Evolutionary conservation across 2,329 filamentous ascomycete genomes (phyloP), one percentile per base, ranked within the genome.

Genomic region (Sporothrix luriei): DNA sequence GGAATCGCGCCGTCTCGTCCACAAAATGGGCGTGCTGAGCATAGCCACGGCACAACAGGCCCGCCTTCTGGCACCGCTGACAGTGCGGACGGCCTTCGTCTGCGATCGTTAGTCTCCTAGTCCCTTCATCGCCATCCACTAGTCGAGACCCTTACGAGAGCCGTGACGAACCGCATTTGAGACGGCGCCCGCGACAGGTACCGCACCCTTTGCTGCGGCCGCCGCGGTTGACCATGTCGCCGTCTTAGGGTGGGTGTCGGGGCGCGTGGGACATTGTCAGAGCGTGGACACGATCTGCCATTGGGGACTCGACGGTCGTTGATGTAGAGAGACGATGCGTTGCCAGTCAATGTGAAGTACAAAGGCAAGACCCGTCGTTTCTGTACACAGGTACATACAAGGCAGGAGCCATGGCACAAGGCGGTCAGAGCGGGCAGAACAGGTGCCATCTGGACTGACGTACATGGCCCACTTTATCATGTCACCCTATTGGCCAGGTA

Each of bases 181-280:
- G 43, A 11, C 43, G 24, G 14, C 61, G 61, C 0, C 21, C 40
- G 11, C 61, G 43, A 14, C 61, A 64, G 3, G 61, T 64, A 7
- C 9, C 43, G 43, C 61, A 64, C 11, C 61, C 61, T 24, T 49
- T 48, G 61, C 61, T 64, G 61, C 61, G 61, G 24, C 61, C 61
- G 2, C 40, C 61, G 16, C 61, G 61, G 24, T 64, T 64, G 43
- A 64, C 61, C 43, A 62, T 61, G 57, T 16, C 40, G 55, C 55
- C 26, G 4, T 46, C 14, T 40, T 62, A 64, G 19, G 61, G 43
- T 49, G 61, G 61, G 3, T 14, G 13, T 13, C 9, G 43, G 16
- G 4, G 26, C 29, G 14, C 29, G 38, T 14, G 38, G n/a, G 38
- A 21, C 57, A 46, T 61, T 46, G 57, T 46, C 43, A 33, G 11